phyloP scores from a whole-genome alignment of 345 rosid genomes.

The Aquilaria sinensis region DNA sequence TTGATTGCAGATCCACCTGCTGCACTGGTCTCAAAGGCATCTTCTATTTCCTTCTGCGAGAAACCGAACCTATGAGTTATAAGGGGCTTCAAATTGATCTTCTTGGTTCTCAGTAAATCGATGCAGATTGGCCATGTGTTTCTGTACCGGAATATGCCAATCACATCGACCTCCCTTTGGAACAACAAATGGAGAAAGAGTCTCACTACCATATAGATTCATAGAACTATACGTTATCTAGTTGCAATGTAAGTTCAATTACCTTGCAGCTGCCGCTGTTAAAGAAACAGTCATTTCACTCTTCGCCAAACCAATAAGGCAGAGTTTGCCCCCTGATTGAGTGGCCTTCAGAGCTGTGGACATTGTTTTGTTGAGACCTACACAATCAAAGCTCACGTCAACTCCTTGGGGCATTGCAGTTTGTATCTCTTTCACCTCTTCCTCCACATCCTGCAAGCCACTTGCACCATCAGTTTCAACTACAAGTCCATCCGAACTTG shows the following conservation, averaged over 20 bases:
- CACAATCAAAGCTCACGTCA: constrained; percentile 61
- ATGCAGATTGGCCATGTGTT: constrained; percentile 63
- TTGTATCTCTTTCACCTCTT: constrained; percentile 41
- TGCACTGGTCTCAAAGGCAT: constrained; percentile 60
- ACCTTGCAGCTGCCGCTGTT: constrained; percentile 59
- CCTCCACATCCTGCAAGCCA: constrained; percentile 29
- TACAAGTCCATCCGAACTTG: background rate
- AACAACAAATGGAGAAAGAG: constrained; percentile 1
- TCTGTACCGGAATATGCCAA: constrained; percentile 62
- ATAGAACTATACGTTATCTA: background rate
- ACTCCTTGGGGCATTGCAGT: constrained; percentile 36
- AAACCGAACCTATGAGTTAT: constrained; percentile 64
- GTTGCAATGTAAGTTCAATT: constrained; percentile 3
- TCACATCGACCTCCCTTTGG: constrained; percentile 54
- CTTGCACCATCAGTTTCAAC: background rate
- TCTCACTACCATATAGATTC: background rate
- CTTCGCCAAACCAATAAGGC: constrained; percentile 48
- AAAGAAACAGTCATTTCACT: constrained; percentile 52
- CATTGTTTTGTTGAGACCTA: constrained; percentile 54
- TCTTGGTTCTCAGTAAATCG: constrained; percentile 39
- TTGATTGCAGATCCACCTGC: constrained; percentile 51
- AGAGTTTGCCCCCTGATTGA: constrained; percentile 54
- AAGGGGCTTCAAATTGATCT: constrained; percentile 54
- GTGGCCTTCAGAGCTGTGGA: constrained; percentile 48
- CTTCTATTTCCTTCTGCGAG: constrained; percentile 50